These are phyloP conservation scores for Aspergillus transmontanensis DNA, from an alignment of 2,329 filamentous ascomycete genomes.

Conservation along the genomic window DNA sequence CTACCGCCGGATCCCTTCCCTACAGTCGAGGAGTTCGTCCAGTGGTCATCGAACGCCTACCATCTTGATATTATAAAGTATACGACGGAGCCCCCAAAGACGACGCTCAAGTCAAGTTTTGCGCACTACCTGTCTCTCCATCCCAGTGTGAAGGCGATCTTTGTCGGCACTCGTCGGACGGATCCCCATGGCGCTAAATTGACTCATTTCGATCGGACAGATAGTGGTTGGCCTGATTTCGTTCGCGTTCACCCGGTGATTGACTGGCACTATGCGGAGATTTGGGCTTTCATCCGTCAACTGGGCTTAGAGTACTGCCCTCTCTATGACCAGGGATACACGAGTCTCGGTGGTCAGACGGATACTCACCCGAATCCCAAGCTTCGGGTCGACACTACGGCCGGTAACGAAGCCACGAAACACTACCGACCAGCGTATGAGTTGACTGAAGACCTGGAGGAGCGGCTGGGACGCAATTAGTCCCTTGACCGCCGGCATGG, in stretches of 20 bases:
- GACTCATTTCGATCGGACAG: constrained; percentile 83
- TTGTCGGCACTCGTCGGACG: constrained; percentile 85
- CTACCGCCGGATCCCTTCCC: constrained; percentile 80
- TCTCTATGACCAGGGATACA: constrained; percentile 88
- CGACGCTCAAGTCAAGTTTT: constrained; percentile 76
- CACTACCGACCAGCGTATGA: constrained; percentile 74
- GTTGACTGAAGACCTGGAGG: constrained; percentile 72
- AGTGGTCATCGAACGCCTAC: constrained; percentile 66
- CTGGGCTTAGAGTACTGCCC: constrained; percentile 80
- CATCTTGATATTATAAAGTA: constrained; percentile 76
- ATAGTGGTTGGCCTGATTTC: constrained; percentile 85
- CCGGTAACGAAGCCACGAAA: constrained; percentile 29
- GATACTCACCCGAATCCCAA: constrained; percentile 90
- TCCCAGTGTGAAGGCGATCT: constrained; percentile 70
- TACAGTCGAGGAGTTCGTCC: constrained; percentile 84
- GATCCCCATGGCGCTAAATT: constrained; percentile 84
- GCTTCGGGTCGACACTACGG: constrained; percentile 48
- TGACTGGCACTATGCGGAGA: constrained; percentile 95
- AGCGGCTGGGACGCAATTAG: constrained; percentile 73
- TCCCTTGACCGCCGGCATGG: not conserved
- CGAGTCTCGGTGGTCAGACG: constrained; percentile 83
- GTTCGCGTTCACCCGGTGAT: constrained; percentile 95
- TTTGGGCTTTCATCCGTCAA: constrained; percentile 80
- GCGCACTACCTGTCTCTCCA: constrained; percentile 66
- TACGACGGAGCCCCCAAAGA: constrained; percentile 57